These are phyloP conservation scores for Lactuca sativa DNA, from an alignment of 129 eudicot genomes.

Conservation along the genomic window DNA sequence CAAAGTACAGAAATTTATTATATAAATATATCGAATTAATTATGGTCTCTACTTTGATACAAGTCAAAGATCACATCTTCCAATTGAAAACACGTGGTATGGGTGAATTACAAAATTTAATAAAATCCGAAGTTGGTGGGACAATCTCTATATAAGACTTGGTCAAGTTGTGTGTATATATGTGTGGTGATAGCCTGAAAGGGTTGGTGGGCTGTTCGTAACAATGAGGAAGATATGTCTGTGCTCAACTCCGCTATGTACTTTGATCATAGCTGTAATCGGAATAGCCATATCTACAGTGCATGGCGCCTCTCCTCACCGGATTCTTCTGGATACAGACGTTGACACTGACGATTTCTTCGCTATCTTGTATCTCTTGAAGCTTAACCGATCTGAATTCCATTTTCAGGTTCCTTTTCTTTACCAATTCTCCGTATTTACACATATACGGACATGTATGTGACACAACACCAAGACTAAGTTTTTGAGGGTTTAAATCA, in stretches of 20 bases:
- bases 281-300: conserved; percentile 1
- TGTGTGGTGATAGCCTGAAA: neutral
- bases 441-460: neutral
- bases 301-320: conserved; percentile 34
- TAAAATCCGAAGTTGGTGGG: neutral
- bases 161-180: neutral
- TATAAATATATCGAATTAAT: no score
- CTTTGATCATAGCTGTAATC: conserved; percentile 10
- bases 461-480: neutral
- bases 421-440: neutral
- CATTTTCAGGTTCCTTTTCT: conserved; percentile 46
- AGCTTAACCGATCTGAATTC: conserved; percentile 63
- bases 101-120: neutral
- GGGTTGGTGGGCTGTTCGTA: neutral
- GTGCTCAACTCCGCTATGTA: conserved; percentile 20
- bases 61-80: neutral
- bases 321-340: conserved; percentile 72
- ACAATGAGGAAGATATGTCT: conserved; percentile 17
- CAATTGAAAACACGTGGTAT: neutral
- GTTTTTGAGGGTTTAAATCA: no score
- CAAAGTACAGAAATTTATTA: no score
- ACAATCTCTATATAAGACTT: neutral
- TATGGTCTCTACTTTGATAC: neutral
- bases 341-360: conserved; percentile 71
- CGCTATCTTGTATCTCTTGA: conserved; percentile 67